A percentile compares a stretch with the other conserved stretches of the same genome.
Evolutionary conservation across 805 yeast species (phyloP).

Genomic region (Saccharomycopsis synnaedendra): DNA sequence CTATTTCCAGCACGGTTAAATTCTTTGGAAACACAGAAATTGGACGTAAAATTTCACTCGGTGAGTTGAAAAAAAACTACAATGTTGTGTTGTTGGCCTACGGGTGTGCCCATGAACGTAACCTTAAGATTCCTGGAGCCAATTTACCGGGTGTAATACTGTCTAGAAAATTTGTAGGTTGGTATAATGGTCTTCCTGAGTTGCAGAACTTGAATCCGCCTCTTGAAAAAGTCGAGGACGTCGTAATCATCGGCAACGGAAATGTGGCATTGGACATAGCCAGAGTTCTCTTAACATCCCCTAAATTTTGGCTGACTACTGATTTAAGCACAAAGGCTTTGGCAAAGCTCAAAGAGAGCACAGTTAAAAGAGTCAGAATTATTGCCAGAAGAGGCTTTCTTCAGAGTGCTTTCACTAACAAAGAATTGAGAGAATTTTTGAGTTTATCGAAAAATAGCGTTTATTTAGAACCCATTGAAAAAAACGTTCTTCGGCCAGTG

Average conservation of each 20-base stretch:
- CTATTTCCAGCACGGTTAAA: constrained; percentile 26
- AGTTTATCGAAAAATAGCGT: constrained; percentile 41
- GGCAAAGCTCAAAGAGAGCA: constrained; percentile 35
- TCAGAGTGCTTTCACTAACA: constrained; percentile 84
- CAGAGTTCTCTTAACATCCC: constrained; percentile 46
- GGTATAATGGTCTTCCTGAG: constrained; percentile 91
- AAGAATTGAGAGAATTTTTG: constrained; percentile 79
- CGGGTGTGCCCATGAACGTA: constrained; percentile 60
- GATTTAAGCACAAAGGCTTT: constrained; percentile 64
- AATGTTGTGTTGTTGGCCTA: constrained; percentile 72
- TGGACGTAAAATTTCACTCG: constrained; percentile 49
- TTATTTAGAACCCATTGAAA: constrained; percentile 35
- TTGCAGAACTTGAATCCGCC: constrained; percentile 37
- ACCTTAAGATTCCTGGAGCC: constrained; percentile 45
- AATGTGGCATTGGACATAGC: constrained; percentile 93
- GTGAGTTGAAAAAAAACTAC: constrained; percentile 41
- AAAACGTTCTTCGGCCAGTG: constrained; percentile 25
- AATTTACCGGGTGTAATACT: constrained; percentile 53
- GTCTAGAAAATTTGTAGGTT: constrained; percentile 82
- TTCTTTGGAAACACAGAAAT: constrained; percentile 66
- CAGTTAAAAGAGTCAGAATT: constrained; percentile 53
- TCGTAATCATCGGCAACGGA: constrained; percentile 89
- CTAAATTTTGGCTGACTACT: constrained; percentile 45
- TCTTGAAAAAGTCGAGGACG: constrained; percentile 49
- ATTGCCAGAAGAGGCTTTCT: constrained; percentile 80